Evolutionary conservation across 2,329 filamentous ascomycete species (phyloP).

Genomic region (Exophiala xenobiotica): DNA sequence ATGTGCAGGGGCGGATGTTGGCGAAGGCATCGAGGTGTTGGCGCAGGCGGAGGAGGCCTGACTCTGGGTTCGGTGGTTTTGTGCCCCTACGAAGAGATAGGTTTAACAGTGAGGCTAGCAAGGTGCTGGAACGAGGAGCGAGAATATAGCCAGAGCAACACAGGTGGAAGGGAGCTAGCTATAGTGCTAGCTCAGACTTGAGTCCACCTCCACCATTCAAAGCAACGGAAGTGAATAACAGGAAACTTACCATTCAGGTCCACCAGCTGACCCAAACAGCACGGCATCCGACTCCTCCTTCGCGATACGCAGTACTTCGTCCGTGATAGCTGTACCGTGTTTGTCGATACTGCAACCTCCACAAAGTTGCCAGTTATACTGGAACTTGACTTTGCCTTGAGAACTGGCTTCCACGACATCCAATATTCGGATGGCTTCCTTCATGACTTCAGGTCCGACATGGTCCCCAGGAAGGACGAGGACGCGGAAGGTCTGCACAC

Average conservation of each 20-base stretch:
- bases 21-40: constrained; percentile 44
- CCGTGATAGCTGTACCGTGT: constrained; percentile 64
- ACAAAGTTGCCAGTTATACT: constrained; percentile 66
- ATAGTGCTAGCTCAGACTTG: no score
- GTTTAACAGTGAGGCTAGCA: no score
- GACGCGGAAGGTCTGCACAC: constrained; percentile 39
- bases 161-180: constrained; percentile 33
- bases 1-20: constrained; percentile 52
- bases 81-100: constrained; percentile 48
- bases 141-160: no score
- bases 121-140: no score
- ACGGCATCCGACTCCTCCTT: constrained; percentile 62
- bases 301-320: constrained; percentile 58
- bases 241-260: constrained; percentile 61
- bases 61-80: constrained; percentile 28
- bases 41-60: constrained; percentile 28
- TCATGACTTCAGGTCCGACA: constrained; percentile 67
- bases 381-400: constrained; percentile 57
- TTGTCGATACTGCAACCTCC: constrained; percentile 66
- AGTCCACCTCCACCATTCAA: no score
- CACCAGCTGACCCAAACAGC: constrained; percentile 67
- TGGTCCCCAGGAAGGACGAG: constrained; percentile 68
- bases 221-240: no score
- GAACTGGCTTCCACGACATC: constrained; percentile 44
- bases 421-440: constrained; percentile 62